Percentiles rank a stretch among this genome's conserved stretches.
These are phyloP conservation scores for Suillus brevipes DNA, from an alignment of 768 basidiomycete species.

Conservation along the genomic window DNA sequence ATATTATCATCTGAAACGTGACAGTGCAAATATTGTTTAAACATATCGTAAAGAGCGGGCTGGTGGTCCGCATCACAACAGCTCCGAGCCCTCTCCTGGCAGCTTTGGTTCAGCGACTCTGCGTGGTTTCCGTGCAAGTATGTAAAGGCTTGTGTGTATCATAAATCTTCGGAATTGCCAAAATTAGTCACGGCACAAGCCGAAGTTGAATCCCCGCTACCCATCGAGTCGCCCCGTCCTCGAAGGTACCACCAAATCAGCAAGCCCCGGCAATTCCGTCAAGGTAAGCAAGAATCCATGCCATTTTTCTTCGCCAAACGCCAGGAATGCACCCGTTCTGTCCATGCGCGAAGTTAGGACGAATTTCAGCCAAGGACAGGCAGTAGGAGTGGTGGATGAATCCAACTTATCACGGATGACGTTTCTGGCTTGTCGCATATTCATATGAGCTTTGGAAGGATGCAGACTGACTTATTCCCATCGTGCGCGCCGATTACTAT, in stretches of 20 bases:
- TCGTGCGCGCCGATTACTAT: neutral
- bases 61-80: neutral
- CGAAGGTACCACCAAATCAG: conserved; percentile 21
- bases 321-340: conserved; percentile 12
- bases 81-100: neutral
- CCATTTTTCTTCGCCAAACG: conserved; percentile 15
- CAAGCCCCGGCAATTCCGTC: conserved; percentile 44
- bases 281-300: conserved; percentile 56
- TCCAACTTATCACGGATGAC: conserved; percentile 37
- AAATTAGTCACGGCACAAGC: conserved; percentile 23
- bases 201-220: conserved; percentile 29
- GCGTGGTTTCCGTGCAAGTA: neutral
- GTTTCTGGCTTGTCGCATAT: conserved; percentile 16
- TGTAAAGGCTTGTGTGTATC: too few relatives aligned
- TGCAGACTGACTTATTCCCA: conserved; percentile 19
- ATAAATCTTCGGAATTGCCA: conserved; percentile 10
- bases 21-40: neutral
- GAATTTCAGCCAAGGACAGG: conserved; percentile 14
- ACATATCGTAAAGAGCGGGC: neutral
- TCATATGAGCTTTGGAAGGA: conserved; percentile 14
- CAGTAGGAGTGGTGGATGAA: conserved; percentile 44
- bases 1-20: neutral
- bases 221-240: conserved; percentile 14
- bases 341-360: neutral
- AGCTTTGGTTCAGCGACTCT: neutral